phyloP scores from a whole-genome alignment of 2,329 filamentous ascomycete species.

The Botrytis aclada region DNA sequence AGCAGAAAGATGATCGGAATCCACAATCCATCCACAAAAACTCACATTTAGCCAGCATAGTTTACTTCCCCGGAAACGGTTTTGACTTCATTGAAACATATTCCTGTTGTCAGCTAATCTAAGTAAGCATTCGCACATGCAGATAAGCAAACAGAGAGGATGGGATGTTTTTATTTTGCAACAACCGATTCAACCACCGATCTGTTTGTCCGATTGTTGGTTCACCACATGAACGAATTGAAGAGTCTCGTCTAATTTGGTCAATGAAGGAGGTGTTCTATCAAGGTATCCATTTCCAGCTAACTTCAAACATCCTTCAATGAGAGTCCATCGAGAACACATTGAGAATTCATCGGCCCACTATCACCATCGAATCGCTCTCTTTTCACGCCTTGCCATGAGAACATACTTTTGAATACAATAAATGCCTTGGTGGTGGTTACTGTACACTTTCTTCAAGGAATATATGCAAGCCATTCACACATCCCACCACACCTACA shows the following conservation, averaged over 20 bases:
- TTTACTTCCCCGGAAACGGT: conserved; percentile 10
- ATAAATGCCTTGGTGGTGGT: background rate
- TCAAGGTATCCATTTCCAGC: background rate
- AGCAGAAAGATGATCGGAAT: background rate
- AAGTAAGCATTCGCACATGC: background rate
- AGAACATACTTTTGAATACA: background rate
- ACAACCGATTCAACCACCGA: background rate
- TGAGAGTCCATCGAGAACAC: background rate
- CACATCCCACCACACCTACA: conserved; percentile 14
- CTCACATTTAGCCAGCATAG: background rate
- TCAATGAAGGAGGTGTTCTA: background rate
- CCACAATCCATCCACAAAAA: background rate
- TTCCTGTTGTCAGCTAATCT: background rate
- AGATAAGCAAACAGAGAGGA: conserved; percentile 3
- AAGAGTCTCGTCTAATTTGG: background rate
- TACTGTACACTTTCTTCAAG: background rate
- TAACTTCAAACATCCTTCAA: background rate
- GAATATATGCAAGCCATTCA: conserved; percentile 6
- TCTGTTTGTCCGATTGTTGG: background rate
- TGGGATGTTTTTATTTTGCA: background rate
- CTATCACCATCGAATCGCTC: background rate
- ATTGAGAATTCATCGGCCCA: background rate
- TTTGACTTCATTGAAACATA: background rate
- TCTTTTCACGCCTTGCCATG: background rate
- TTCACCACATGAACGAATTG: background rate